Evolutionary conservation across 805 yeast genomes (phyloP), one percentile per base, ranked within the genome.

Genomic region (Candida dajiaensis): DNA sequence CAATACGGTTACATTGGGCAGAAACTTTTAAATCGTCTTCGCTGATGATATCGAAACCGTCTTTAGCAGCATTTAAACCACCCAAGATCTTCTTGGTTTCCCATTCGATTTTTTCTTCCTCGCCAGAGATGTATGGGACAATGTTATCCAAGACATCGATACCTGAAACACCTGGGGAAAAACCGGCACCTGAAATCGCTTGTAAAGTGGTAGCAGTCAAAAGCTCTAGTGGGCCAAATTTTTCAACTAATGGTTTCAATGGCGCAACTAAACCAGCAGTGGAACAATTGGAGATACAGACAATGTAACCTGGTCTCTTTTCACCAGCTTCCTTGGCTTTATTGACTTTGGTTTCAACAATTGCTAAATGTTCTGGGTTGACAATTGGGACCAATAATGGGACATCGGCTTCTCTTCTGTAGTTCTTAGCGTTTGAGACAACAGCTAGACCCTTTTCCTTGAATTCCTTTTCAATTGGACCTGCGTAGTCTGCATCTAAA

Each of bases 211-310:
- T 88, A 42, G 96, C 79, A 13, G 96, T 83, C 56, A 92, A 77
- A 21, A 82, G 76, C 49, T 87, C 90, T 50, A 94, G 78, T 40
- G 98, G 97, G 42, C 98, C 99, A 63, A 87, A 92, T 42, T 73
- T 68, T 49, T 89, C 96, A 43, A 84, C 85, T 59, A 94, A 74
- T n/a, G 99, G 98, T 64, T 88, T 89, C 64, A 94, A 74, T 42
- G 98, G 98, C 13, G 97, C 97, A 19, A 94, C 98, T 47, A 94
- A 74, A 38, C 98, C 98, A 5, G 98, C 99, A 33, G 99, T 94
- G 41, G 98, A 90, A 72, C 99, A 94, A 75, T 94, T 94, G 49
- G 98, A 90, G 63, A 92, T 94, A 71, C 99, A 94, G 40, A 92
- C 83, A 55, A 89, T 85, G 68, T 78, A 88, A 40, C 99, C 99